Conservation (phyloP, 371 early-diverging fungal genomes). For the Mortierella sp. region DNA sequence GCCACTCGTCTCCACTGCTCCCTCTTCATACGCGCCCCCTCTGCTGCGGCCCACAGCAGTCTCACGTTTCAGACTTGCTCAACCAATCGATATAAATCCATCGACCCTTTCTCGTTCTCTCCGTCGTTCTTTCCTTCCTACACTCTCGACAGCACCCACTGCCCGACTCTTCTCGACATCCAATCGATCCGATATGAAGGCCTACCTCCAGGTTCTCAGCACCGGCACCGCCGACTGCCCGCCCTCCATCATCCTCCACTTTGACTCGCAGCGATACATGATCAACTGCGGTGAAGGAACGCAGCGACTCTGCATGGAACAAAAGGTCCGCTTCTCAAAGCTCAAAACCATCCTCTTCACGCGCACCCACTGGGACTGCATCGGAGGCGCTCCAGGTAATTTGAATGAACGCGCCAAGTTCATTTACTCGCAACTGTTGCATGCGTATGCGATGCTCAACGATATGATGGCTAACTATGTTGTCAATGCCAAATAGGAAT, state of each 20-base stretch:
- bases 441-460: neutral
- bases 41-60: constrained; percentile 2
- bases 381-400: constrained; percentile 93
- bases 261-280: constrained; percentile 87
- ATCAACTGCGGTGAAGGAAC: constrained; percentile 97
- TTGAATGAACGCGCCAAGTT: neutral
- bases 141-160: neutral
- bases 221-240: constrained; percentile 77
- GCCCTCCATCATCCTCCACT: constrained; percentile 84
- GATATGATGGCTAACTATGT: neutral
- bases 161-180: constrained; percentile 40
- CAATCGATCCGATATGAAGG: constrained; percentile 75
- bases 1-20: neutral
- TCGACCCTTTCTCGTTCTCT: neutral
- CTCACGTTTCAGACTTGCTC: neutral
- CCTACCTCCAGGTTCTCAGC: constrained; percentile 81
- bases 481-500: constrained; percentile 69
- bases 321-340: constrained; percentile 77
- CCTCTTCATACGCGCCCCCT: neutral
- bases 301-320: constrained; percentile 88
- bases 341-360: constrained; percentile 85
- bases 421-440: neutral
- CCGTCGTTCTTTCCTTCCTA: neutral
- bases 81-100: neutral
- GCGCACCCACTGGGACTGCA: constrained; percentile 81